phyloP scores from a whole-genome alignment of 1,284 basidiomycete genomes.

The Leccinum angustisporum region DNA sequence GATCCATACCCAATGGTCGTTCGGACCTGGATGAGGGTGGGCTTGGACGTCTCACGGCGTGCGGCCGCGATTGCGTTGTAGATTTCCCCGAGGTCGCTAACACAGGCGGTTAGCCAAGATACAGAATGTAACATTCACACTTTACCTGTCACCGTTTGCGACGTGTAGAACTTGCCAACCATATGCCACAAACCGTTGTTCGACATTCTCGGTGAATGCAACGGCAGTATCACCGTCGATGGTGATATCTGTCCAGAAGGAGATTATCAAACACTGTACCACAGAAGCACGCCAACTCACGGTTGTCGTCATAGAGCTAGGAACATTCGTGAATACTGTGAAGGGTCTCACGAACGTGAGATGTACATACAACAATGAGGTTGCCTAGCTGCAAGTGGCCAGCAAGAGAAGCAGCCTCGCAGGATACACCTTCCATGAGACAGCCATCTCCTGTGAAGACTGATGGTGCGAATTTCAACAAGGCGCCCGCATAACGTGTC shows the following conservation, averaged over 20 bases:
- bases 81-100: constrained; percentile 77
- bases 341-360: constrained; percentile 14
- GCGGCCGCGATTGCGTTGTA: constrained; percentile 80
- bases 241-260: constrained; percentile 71
- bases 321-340: constrained; percentile 11
- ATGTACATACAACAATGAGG: constrained; percentile 74
- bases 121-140: constrained; percentile 1
- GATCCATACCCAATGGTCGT: constrained; percentile 96
- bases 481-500: not conserved
- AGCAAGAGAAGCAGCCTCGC: constrained; percentile 89
- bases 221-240: constrained; percentile 93
- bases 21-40: constrained; percentile 82
- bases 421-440: constrained; percentile 93
- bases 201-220: constrained; percentile 94
- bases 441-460: constrained; percentile 94
- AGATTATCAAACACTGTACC: not conserved
- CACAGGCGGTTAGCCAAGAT: constrained; percentile 7
- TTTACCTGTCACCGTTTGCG: constrained; percentile 77
- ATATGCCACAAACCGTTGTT: constrained; percentile 85
- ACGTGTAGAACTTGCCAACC: constrained; percentile 93
- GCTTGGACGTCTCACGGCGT: constrained; percentile 76
- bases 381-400: constrained; percentile 93
- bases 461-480: constrained; percentile 31
- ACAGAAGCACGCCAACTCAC: constrained; percentile 42
- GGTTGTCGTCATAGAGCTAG: constrained; percentile 88